phyloP scores from a whole-genome alignment of 2,329 filamentous ascomycete genomes.

The Berkeleyomyces basicola region DNA sequence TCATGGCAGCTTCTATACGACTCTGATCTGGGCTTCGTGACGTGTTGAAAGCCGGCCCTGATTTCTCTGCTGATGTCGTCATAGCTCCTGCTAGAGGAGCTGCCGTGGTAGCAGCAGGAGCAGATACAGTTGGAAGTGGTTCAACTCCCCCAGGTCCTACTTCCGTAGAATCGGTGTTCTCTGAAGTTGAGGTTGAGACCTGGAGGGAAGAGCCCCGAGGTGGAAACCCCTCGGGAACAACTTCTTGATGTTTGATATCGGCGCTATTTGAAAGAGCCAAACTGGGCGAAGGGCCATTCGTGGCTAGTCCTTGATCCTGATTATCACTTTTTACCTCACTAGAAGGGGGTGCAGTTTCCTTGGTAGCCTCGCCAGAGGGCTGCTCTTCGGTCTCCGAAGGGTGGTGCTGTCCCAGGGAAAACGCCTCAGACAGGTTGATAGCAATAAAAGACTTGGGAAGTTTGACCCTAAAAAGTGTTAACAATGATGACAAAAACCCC shows the following conservation, averaged over 20 bases:
- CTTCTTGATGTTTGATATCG: neutral
- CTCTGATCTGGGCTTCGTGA: neutral
- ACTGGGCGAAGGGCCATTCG: neutral
- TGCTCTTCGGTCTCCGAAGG: constrained; percentile 22
- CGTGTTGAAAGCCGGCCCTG: neutral
- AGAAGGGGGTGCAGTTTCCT: neutral
- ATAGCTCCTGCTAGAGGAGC: neutral
- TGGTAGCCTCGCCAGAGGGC: neutral
- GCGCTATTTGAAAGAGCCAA: neutral
- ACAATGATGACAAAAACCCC: neutral
- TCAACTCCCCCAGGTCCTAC: neutral
- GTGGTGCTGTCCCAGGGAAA: constrained; percentile 41
- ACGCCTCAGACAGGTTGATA: constrained; percentile 46
- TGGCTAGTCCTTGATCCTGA: neutral
- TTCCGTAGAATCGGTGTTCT: neutral
- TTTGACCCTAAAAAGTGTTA: constrained; percentile 35
- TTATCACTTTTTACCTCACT: neutral
- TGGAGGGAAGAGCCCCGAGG: neutral
- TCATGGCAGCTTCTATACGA: constrained; percentile 7
- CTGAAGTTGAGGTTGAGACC: neutral
- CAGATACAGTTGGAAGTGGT: neutral
- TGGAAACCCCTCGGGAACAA: neutral
- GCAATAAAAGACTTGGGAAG: constrained; percentile 49
- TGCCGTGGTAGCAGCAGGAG: neutral
- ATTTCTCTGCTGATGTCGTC: neutral